Base-by-base conservation (phyloP, 805 yeast genomes). In the Priceomyces fermenticarens region DNA sequence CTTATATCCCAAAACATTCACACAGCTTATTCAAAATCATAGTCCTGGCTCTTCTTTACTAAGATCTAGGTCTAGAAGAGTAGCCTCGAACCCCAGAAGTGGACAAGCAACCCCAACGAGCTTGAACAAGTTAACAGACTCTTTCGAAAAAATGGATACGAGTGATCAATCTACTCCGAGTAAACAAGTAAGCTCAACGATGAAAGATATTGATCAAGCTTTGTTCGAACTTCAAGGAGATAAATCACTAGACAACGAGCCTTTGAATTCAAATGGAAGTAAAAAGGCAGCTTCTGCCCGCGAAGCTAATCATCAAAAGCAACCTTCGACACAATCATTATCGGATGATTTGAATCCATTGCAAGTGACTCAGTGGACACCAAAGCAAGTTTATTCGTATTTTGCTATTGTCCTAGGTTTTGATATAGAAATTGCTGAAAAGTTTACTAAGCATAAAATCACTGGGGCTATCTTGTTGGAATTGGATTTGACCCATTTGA, bases 1-100 rank as follows among this genome's bases (percentile, higher is more conserved):
- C 0, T 67, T 91, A 32, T 93, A 89, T 56, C 99, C 99, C 10
- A 86, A 85, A 49, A 80, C 88, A 3, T 91, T 91, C 61, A 90
- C 97, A 1, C 83, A 83, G 50, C 57, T 76, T 8, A 62, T 65
- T 31, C 54, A 50, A 5, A 42, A 38, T 17, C 44, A 52, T 14
- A 46, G 39, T 7, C 52, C 52, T 8, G 51, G 49, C 11, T 9
- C 36, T 0, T 38, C 40, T 9, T 42, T 58, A 12, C 48, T 60
- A 35, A 41, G 63, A 23, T 81, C 87, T 4, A 68, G 89, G 43
- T 78, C 86, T 2, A 74, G 88, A 56, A 55, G 66, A 39, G 59
- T 62, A 54, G 28, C 35, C n/a, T 36, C 17, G 13, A 33, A 31
- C 10, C 26, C 36, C 27, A 42, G 7, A 7, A 37, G 30, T 36